Evolutionary conservation across 768 basidiomycete genomes (phyloP).

Genomic region (Pholiota microspora): DNA sequence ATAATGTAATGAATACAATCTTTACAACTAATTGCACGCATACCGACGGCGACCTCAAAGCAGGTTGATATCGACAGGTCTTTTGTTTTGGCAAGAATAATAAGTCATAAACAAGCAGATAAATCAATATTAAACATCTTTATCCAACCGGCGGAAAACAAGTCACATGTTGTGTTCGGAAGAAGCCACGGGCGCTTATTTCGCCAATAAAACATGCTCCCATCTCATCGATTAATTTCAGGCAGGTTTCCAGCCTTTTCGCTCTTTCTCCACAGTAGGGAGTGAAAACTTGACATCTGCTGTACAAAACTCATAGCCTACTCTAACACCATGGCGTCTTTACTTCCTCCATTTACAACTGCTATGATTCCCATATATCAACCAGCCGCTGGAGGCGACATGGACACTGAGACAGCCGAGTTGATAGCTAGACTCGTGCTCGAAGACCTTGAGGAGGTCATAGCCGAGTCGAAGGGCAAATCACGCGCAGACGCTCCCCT

Average conservation of each 20-base stretch:
- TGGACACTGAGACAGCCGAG: slow-evolving; percentile 36
- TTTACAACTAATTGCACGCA: neutral
- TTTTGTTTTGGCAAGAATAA: no score
- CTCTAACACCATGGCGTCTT: neutral
- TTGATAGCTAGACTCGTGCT: slow-evolving; percentile 40
- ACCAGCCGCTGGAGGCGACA: neutral
- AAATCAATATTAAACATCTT: no score
- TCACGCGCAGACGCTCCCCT: slow-evolving; percentile 25
- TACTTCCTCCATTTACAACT: neutral
- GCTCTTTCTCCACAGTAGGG: no score
- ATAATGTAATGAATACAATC: neutral
- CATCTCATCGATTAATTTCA: neutral
- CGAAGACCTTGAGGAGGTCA: slow-evolving; percentile 34
- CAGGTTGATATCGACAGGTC: no score
- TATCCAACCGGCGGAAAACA: no score
- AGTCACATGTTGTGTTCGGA: neutral
- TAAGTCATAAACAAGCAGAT: no score
- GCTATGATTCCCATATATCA: neutral
- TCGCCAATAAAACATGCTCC: neutral
- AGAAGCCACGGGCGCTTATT: neutral
- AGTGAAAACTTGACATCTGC: no score
- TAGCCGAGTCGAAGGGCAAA: slow-evolving; percentile 35
- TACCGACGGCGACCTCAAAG: no score
- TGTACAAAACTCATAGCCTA: no score
- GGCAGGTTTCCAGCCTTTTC: neutral